Evolutionary conservation across 768 basidiomycete species (phyloP), one percentile per base, ranked within the genome.

Genomic region (Leucocoprinus birnbaumii): DNA sequence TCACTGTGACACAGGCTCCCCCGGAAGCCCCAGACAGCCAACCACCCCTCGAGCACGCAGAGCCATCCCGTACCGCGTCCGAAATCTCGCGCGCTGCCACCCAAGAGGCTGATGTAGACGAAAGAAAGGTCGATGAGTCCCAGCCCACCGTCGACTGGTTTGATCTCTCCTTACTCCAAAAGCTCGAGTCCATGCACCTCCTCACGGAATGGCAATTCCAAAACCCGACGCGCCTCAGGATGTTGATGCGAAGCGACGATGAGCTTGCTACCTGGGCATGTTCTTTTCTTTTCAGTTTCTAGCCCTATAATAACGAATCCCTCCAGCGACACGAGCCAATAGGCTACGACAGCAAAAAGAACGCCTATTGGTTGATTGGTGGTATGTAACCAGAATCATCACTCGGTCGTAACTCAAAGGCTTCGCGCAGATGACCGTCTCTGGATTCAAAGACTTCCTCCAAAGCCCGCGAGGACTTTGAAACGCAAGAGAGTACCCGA

Each of bases 181-280:
- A 91, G 69, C 79, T 94, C 41, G 86, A 91, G 57, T 83, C 87
- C 3, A 71, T 93, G 62, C 81, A 91, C 60, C 72, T 80, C 14
- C 71, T 94, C 47, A 79, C 78, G 25, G 92, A 94, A 69, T 94
- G 92, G 92, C 89, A 91, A 62, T 92, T 94, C 59, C 85, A 91
- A 56, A 89, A 90, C 63, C 82, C 89, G 3, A 75, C 77, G 50
- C 78, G 87, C 52, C 62, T 94, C 19, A 77, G 90, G 55, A 76
- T 75, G 42, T 68, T 87, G 45, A 91, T 93, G 89, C 87, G 83
- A 63, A 80, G 74, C 48, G 91, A 91, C 53, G 90, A 91, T 58
- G 91, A 92, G 41, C 71, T 75, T 53, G 88, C 86, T 22, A 71
- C 79, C 27, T 94, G 92, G 92, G 92, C 90, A 54, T 60, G 87